Evolutionary conservation across 139 green algal species (phyloP).

Genomic region (Chlamydomonas sp.): DNA sequence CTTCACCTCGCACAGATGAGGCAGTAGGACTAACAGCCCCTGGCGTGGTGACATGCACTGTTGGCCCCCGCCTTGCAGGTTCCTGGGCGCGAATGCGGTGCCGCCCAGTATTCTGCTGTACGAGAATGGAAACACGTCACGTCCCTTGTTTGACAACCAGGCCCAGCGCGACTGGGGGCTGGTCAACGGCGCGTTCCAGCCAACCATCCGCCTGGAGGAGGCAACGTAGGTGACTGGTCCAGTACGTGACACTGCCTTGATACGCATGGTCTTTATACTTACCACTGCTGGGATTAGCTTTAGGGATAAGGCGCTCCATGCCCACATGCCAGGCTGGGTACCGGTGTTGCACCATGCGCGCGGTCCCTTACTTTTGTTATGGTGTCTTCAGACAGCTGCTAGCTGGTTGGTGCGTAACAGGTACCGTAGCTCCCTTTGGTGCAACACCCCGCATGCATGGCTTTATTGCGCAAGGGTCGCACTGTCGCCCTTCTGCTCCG

Average conservation of each 20-base stretch:
- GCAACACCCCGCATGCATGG: too few relatives aligned
- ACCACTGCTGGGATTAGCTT: not conserved
- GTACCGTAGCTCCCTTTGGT: too few relatives aligned
- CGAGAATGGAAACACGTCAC: not conserved
- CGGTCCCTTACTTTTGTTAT: too few relatives aligned
- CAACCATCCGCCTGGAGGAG: not conserved
- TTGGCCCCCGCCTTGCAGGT: not conserved
- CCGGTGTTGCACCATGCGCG: too few relatives aligned
- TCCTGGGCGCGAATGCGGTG: not conserved
- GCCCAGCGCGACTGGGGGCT: conserved; percentile 21
- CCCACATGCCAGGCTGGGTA: too few relatives aligned
- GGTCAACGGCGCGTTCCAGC: conserved; percentile 20
- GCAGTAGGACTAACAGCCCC: not conserved
- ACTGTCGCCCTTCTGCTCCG: not conserved
- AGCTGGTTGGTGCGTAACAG: too few relatives aligned
- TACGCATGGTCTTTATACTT: too few relatives aligned
- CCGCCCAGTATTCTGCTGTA: not conserved
- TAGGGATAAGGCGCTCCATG: too few relatives aligned
- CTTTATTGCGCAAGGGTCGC: too few relatives aligned
- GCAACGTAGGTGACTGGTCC: not conserved
- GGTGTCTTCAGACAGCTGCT: too few relatives aligned
- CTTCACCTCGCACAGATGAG: not conserved
- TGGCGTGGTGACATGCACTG: too few relatives aligned
- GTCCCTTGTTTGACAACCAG: not conserved
- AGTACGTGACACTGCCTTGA: too few relatives aligned